Conservation (phyloP, 1,284 basidiomycete species). For the Albatrellus sp. region DNA sequence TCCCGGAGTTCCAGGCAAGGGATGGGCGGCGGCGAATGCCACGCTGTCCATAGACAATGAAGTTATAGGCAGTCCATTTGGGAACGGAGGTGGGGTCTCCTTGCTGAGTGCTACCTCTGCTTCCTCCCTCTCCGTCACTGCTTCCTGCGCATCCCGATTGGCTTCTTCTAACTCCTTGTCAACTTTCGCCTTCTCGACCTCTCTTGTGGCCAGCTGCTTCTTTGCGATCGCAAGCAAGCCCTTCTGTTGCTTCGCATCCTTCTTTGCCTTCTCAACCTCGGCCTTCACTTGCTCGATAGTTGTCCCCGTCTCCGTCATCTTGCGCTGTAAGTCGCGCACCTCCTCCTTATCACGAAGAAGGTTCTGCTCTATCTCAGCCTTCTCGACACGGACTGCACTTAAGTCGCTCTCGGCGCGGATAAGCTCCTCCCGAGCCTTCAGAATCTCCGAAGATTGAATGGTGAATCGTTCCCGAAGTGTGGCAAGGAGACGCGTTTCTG, state of each 20-base stretch:
- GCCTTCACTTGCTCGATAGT: conserved; percentile 64
- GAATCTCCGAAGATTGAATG: conserved; percentile 69
- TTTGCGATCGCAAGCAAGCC: conserved; percentile 88
- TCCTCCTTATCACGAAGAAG: conserved; percentile 93
- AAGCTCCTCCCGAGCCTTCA: conserved; percentile 66
- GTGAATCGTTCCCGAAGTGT: conserved; percentile 64
- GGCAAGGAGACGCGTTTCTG: conserved; percentile 66
- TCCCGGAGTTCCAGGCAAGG: conserved; percentile 62
- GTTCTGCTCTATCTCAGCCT: conserved; percentile 82
- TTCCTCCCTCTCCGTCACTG: conserved; percentile 45
- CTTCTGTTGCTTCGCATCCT: conserved; percentile 93
- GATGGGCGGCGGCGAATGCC: conserved; percentile 51
- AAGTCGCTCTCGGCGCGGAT: conserved; percentile 90
- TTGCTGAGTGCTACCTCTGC: conserved; percentile 40
- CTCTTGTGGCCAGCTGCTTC: conserved; percentile 86
- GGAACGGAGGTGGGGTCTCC: conserved; percentile 9
- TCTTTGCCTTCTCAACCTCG: conserved; percentile 81
- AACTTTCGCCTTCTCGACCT: conserved; percentile 61
- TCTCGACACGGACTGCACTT: conserved; percentile 81
- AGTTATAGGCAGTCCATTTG: conserved; percentile 19
- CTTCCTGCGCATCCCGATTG: conserved; percentile 36
- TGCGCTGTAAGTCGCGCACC: conserved; percentile 74
- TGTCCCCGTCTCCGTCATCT: conserved; percentile 70
- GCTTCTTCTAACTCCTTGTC: conserved; percentile 66
- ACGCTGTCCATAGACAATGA: conserved; percentile 34